Conservation (phyloP, 352 stramenopile genomes). For the Globisporangium spinosum region DNA sequence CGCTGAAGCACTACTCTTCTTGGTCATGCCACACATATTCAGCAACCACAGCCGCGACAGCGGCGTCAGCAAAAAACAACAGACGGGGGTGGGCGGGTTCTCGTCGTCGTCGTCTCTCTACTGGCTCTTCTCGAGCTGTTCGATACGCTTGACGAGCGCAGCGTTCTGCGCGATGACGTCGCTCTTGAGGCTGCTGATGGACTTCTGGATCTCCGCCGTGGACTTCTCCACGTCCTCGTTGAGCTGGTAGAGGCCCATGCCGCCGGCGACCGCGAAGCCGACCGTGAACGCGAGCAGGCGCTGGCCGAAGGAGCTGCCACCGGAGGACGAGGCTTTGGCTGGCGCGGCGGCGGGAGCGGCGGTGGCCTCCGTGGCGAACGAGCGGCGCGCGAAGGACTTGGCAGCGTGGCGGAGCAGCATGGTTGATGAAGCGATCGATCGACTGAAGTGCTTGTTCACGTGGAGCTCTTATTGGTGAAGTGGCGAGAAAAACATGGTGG, state of each 20-base stretch:
- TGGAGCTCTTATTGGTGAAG: conserved; percentile 6
- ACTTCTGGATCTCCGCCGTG: conserved; percentile 65
- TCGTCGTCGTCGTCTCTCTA: conserved; percentile 20
- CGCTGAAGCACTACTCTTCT: not conserved
- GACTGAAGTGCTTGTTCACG: conserved; percentile 10
- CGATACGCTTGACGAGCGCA: conserved; percentile 66
- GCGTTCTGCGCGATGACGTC: conserved; percentile 69
- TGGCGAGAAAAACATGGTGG: not conserved
- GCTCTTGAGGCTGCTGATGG: conserved; percentile 59
- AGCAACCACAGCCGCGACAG: not conserved
- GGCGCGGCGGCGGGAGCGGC: conserved; percentile 5
- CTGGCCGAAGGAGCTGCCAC: conserved; percentile 68
- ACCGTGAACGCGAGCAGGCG: conserved; percentile 67
- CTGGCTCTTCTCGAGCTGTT: conserved; percentile 69
- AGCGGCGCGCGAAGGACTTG: conserved; percentile 24
- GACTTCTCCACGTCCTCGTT: conserved; percentile 69
- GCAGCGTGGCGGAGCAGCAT: conserved; percentile 16
- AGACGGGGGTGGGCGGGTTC: not conserved
- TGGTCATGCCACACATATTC: not conserved
- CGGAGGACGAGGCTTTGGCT: conserved; percentile 19
- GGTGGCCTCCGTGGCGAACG: conserved; percentile 50
- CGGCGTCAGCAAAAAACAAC: not conserved
- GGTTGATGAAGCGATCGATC: not conserved
- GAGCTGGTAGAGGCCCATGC: conserved; percentile 67
- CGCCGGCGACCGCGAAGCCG: conserved; percentile 55